Conservation (phyloP, 306 rosid genomes). For the Malus fusca region DNA sequence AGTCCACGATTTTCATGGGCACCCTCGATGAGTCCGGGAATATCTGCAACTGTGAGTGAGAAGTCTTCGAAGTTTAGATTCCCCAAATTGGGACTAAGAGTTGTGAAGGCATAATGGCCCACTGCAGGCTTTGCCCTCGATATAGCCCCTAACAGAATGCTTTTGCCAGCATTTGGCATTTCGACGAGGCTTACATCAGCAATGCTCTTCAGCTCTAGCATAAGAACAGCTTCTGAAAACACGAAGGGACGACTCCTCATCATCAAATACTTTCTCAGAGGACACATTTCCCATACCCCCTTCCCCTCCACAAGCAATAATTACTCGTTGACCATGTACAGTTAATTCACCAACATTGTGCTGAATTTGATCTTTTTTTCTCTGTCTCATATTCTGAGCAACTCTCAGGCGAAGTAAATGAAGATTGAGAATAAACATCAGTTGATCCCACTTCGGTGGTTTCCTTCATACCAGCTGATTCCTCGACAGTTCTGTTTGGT, state of each 20-base stretch:
- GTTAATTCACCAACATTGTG: constrained; percentile 72
- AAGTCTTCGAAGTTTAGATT: constrained; percentile 77
- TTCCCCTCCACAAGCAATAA: constrained; percentile 69
- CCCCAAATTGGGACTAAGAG: constrained; percentile 86
- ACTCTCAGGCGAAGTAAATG: constrained; percentile 26
- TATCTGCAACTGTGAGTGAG: constrained; percentile 70
- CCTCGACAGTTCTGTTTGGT: constrained; percentile 14
- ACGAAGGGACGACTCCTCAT: constrained; percentile 29
- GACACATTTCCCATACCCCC: constrained; percentile 69
- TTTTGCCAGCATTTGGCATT: constrained; percentile 98
- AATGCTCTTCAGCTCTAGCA: constrained; percentile 84
- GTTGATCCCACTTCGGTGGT: constrained; percentile 10
- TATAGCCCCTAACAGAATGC: constrained; percentile 85
- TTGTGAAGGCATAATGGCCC: constrained; percentile 90
- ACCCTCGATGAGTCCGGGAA: constrained; percentile 92
- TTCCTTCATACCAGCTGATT: constrained; percentile 23
- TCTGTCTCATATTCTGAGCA: constrained; percentile 18
- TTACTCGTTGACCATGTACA: constrained; percentile 57
- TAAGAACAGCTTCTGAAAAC: constrained; percentile 51
- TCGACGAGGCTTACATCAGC: constrained; percentile 94
- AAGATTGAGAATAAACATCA: constrained; percentile 24
- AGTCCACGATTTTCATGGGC: constrained; percentile 86
- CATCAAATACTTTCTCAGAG: constrained; percentile 27
- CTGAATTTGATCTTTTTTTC: constrained; percentile 43
- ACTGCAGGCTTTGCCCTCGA: constrained; percentile 75